Conservation (phyloP, 441 rosid species). For the Daphne laureola region DNA sequence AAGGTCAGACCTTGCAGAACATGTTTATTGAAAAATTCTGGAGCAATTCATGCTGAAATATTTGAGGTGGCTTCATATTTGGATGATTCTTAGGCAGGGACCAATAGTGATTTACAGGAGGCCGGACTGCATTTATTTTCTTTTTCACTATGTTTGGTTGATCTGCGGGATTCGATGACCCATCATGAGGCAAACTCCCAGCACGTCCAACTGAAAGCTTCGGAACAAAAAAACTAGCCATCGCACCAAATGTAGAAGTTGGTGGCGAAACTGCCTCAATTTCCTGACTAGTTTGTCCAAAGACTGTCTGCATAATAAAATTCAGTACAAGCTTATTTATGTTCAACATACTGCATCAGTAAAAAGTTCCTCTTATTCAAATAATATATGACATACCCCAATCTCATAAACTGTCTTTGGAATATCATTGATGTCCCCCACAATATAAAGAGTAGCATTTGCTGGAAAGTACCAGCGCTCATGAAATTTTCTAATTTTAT, state of each 20-base stretch:
- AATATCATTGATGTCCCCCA: constrained; percentile 80
- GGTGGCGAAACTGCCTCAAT: constrained; percentile 45
- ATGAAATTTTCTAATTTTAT: constrained; percentile 96
- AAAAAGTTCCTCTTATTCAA: constrained; percentile 6
- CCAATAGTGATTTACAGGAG: constrained; percentile 96
- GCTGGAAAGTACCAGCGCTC: constrained; percentile 99
- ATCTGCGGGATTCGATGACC: constrained; percentile 41
- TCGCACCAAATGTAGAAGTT: constrained; percentile 87
- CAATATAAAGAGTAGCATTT: constrained; percentile 93
- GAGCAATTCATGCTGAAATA: constrained; percentile 98
- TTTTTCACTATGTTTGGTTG: constrained; percentile 59
- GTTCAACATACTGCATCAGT: constrained; percentile 10
- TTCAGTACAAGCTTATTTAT: constrained; percentile 8
- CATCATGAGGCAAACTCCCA: constrained; percentile 70
- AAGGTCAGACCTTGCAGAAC: constrained; percentile 83
- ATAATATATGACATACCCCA: constrained; percentile 51
- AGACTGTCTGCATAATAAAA: constrained; percentile 59
- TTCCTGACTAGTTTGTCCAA: constrained; percentile 65
- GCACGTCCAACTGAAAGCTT: constrained; percentile 86
- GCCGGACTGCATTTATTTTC: constrained; percentile 86
- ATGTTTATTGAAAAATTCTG: constrained; percentile 91
- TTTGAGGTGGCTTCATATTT: constrained; percentile 73
- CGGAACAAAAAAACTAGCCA: constrained; percentile 99
- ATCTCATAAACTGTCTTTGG: constrained; percentile 65
- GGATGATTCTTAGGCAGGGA: constrained; percentile 70